Conservation (phyloP, 2,329 filamentous ascomycete species). For the Colletotrichum sp. region DNA sequence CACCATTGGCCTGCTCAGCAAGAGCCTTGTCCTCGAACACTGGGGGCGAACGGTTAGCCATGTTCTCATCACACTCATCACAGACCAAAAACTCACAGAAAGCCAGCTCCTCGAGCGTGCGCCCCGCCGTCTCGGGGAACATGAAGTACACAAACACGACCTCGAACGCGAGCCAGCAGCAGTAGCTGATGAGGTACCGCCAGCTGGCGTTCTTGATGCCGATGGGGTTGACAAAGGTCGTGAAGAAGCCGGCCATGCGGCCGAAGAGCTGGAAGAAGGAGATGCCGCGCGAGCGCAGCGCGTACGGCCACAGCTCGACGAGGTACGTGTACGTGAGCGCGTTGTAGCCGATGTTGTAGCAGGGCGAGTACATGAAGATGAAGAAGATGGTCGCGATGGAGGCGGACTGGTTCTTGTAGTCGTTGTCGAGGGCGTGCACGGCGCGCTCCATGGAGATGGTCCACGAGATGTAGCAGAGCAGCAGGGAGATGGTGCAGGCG, state of each 20-base stretch:
- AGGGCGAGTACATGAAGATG: constrained; percentile 58
- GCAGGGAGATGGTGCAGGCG: constrained; percentile 43
- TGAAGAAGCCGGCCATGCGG: constrained; percentile 20
- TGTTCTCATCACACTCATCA: background rate
- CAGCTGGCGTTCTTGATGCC: constrained; percentile 15
- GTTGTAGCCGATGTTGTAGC: constrained; percentile 66
- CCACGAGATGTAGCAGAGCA: constrained; percentile 56
- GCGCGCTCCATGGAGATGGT: constrained; percentile 50
- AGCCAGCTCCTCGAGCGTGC: constrained; percentile 69
- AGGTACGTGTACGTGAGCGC: constrained; percentile 65
- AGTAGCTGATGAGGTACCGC: constrained; percentile 23
- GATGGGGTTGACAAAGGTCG: constrained; percentile 23
- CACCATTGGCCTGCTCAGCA: constrained; percentile 27
- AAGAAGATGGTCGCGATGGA: constrained; percentile 54
- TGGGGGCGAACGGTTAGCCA: background rate
- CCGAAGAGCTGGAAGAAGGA: constrained; percentile 39
- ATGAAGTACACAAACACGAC: constrained; percentile 71
- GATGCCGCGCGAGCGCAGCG: constrained; percentile 57
- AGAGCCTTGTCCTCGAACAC: constrained; percentile 35
- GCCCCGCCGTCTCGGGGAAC: constrained; percentile 78
- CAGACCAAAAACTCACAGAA: constrained; percentile 11
- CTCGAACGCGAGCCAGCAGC: constrained; percentile 30
- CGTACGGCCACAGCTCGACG: constrained; percentile 63
- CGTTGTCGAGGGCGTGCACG: constrained; percentile 29
- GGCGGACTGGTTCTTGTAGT: constrained; percentile 32